Base-by-base conservation (phyloP, 495 filamentous ascomycete genomes). In the Neurospora sp. region DNA sequence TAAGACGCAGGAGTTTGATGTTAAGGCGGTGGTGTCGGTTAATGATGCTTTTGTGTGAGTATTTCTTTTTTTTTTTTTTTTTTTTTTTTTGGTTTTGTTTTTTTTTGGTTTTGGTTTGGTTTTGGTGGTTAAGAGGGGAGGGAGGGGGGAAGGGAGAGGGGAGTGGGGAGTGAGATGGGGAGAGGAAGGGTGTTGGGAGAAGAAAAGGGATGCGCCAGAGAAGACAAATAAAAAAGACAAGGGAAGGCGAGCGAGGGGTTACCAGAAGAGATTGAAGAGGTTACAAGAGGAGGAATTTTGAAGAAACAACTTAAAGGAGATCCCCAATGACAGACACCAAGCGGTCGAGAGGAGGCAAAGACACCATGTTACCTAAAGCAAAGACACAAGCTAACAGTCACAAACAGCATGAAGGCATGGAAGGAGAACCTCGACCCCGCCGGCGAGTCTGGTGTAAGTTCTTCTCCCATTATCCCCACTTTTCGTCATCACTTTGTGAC, bases 11-110 rank as follows among this genome's bases (percentile, higher is more conserved):
- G 85, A 89, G 69, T 93, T 91, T 14, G 93, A 95, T 69, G 79
- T 88, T 68, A 91, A 95, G 48, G 96, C 95, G 74, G 93, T 98
- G 37, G 90, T 99, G 69, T 87, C 90, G 35, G 94, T 98, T 80
- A 99, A 99, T 83, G 96, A 99, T 81, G 89, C 94, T 38, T 98
- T 98, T 82, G 96, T 98, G 89, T 96, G 88, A 84, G 92, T 83
- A 20, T 20, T 72, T 37, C 37, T 38, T 14, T 1, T 68, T 22
- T 61, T 38, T 73, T 70, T 37, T 40, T 38, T 18, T 1, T 69
- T 35, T 61, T 31, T 73, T 71, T 37, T 42, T 38, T 22, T 22
- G 22, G n/a, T 27, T 27, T 27, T n/a, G n/a, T 18, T 1, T 69
- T 38, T 61, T 31, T 73, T 27, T 27, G 27, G 1, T 27, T n/a